Evolutionary conservation across 331 rosid genomes (phyloP).

Genomic region (Pyracantha coccinea): DNA sequence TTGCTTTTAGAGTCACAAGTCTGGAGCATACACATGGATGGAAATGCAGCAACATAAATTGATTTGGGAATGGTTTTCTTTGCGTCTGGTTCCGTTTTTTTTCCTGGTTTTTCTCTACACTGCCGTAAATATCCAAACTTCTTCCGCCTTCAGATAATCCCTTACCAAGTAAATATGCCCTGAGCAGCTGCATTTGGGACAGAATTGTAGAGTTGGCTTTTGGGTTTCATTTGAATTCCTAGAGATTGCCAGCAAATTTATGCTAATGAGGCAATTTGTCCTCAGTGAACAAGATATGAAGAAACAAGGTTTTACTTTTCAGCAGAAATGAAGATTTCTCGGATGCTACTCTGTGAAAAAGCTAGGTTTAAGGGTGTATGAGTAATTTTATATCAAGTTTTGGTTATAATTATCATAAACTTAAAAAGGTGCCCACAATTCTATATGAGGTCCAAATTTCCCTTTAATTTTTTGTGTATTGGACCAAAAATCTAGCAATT

Average conservation of each 20-base stretch:
- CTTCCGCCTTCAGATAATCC: slow-evolving; percentile 42
- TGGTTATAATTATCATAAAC: too few species aligned
- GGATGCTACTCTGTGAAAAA: too few species aligned
- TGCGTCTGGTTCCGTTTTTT: slow-evolving; percentile 36
- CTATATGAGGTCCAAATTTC: too few species aligned
- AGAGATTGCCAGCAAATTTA: neutral
- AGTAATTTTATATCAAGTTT: too few species aligned
- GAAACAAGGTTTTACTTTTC: too few species aligned
- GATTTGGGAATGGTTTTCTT: slow-evolving; percentile 47
- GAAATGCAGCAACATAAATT: neutral
- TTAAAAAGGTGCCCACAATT: too few species aligned
- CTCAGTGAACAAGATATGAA: neutral
- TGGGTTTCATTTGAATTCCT: neutral
- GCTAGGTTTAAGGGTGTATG: too few species aligned
- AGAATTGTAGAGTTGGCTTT: neutral
- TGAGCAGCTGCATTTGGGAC: neutral
- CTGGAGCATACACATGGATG: neutral
- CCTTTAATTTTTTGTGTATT: too few species aligned
- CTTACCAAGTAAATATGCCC: neutral
- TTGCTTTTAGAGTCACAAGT: neutral
- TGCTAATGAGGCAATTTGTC: neutral
- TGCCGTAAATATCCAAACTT: slow-evolving; percentile 54
- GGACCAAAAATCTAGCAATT: too few species aligned
- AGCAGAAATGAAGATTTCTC: too few species aligned
- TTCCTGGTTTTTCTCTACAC: slow-evolving; percentile 43